Evolutionary conservation across 768 basidiomycete genomes (phyloP).

Genomic region (Trametes cubensis): DNA sequence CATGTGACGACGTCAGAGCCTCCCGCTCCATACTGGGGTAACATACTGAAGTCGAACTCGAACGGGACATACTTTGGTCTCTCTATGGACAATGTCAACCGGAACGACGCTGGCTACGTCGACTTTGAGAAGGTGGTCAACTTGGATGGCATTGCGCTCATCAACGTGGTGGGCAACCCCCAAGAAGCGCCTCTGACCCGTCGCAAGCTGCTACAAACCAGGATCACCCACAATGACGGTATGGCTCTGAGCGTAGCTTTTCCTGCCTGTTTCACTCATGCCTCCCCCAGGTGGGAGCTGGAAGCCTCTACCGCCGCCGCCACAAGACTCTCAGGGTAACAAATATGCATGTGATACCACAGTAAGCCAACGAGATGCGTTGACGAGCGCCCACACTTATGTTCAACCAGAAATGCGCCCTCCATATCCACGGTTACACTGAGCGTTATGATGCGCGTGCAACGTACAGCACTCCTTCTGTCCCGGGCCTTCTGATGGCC

Average conservation of each 20-base stretch:
- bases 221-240: conserved; percentile 98
- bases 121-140: conserved; percentile 99
- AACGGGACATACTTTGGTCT: conserved; percentile 97
- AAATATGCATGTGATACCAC: conserved; percentile 70
- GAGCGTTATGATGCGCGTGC: conserved; percentile 88
- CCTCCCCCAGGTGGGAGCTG: conserved; percentile 71
- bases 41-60: conserved; percentile 93
- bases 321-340: conserved; percentile 71
- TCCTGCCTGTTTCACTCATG: not conserved
- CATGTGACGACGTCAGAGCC: conserved; percentile 91
- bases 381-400: too few species aligned
- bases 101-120: conserved; percentile 84
- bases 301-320: conserved; percentile 80
- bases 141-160: conserved; percentile 91
- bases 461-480: conserved; percentile 90
- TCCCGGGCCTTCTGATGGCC: conserved; percentile 92
- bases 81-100: conserved; percentile 85
- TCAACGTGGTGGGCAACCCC: conserved; percentile 88
- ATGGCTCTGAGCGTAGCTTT: conserved; percentile 27
- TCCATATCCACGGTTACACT: conserved; percentile 96
- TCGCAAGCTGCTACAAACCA: conserved; percentile 74
- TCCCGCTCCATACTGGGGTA: conserved; percentile 80
- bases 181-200: conserved; percentile 71
- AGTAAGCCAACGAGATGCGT: conserved; percentile 43
- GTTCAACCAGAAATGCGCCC: conserved; percentile 65